A percentile compares a stretch with the other conserved stretches of the same genome.
Evolutionary conservation across 2,329 filamentous ascomycete species (phyloP).

Genomic region (Zymoseptoria tritici): DNA sequence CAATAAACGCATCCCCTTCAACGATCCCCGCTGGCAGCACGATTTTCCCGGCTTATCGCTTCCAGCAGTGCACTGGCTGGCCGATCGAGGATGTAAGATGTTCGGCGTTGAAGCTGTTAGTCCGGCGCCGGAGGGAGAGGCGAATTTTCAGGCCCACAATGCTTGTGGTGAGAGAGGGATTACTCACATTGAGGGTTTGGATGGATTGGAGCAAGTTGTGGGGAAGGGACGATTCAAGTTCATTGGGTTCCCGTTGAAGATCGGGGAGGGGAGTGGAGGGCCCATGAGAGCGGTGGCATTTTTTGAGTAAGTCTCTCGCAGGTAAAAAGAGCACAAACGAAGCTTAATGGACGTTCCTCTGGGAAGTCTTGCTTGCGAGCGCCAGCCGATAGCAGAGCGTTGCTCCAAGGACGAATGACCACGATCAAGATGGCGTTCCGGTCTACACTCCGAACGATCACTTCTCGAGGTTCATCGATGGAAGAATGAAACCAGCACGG

Average conservation of each 20-base stretch:
- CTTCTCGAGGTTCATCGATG: no score
- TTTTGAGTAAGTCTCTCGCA: conserved; percentile 7
- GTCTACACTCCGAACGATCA: no score
- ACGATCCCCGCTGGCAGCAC: conserved; percentile 24
- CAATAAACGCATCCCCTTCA: conserved; percentile 19
- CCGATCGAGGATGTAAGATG: conserved; percentile 22
- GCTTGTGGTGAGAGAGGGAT: conserved; percentile 22
- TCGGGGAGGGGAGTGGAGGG: conserved; percentile 23
- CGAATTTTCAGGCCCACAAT: conserved; percentile 24
- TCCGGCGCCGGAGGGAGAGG: conserved; percentile 22
- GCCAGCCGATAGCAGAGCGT: no score
- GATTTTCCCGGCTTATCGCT: conserved; percentile 22
- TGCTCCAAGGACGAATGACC: no score
- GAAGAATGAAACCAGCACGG: background rate
- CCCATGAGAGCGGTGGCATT: conserved; percentile 23
- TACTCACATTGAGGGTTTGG: conserved; percentile 24
- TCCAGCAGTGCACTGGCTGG: conserved; percentile 22
- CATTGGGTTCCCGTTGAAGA: conserved; percentile 22
- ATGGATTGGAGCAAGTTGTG: conserved; percentile 21
- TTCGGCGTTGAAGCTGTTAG: conserved; percentile 24
- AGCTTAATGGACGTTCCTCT: no score
- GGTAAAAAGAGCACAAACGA: no score
- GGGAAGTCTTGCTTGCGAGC: no score
- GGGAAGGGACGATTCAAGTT: conserved; percentile 21
- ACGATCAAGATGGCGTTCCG: no score